A percentile compares a stretch with the other conserved stretches of the same genome.
These are phyloP conservation scores for Fusarium falciforme DNA, from an alignment of 2,329 filamentous ascomycete species.

Conservation along the genomic window DNA sequence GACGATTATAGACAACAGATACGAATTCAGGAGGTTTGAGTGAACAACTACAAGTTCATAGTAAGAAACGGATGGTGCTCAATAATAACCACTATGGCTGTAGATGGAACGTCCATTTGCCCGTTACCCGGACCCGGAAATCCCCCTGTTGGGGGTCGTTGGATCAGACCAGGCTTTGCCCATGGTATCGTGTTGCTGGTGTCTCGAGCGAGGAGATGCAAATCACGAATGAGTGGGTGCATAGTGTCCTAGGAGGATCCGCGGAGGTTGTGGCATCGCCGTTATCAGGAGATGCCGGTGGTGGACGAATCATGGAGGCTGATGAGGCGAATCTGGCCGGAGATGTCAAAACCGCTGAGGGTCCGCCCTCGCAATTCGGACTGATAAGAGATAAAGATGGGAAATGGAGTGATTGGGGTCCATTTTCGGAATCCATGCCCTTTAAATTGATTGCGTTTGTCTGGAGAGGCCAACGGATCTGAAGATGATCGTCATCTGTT, in stretches of 20 bases:
- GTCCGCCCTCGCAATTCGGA: conserved; percentile 23
- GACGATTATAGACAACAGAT: conserved; percentile 4
- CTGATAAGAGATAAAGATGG: conserved; percentile 35
- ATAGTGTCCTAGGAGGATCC: conserved; percentile 29
- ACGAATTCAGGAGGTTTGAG: conserved; percentile 1
- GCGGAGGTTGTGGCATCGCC: conserved; percentile 38
- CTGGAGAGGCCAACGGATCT: conserved; percentile 14
- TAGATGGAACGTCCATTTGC: conserved; percentile 25
- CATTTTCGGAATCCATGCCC: conserved; percentile 12
- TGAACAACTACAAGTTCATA: background rate
- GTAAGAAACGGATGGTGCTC: conserved; percentile 8
- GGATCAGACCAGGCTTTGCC: conserved; percentile 22
- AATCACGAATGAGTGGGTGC: conserved; percentile 37
- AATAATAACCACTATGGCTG: conserved; percentile 24
- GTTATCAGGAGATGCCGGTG: conserved; percentile 33
- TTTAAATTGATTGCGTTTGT: conserved; percentile 1
- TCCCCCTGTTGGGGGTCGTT: conserved; percentile 9
- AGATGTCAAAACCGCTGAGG: conserved; percentile 41
- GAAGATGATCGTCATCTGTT: conserved; percentile 7
- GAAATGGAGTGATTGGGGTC: background rate
- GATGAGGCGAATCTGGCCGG: conserved; percentile 37
- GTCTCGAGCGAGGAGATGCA: conserved; percentile 47
- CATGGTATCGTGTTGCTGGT: conserved; percentile 32
- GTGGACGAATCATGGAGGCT: conserved; percentile 42
- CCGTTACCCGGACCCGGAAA: conserved; percentile 5